These are phyloP conservation scores for Linaria vulgaris DNA, from an alignment of 257 asterid species.

Conservation along the genomic window DNA sequence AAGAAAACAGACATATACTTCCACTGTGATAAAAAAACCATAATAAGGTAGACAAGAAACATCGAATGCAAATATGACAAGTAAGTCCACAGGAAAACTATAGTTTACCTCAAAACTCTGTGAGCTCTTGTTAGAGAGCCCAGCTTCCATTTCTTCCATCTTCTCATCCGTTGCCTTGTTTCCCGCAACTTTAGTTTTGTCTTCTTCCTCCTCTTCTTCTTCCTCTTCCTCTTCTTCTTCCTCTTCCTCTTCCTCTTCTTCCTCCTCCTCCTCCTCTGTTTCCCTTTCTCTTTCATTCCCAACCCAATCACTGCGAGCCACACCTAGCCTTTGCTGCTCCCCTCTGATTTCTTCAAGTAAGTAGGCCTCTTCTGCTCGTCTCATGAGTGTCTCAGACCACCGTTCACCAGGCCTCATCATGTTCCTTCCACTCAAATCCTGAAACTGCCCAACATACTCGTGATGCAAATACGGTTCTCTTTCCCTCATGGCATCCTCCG, in stretches of 20 bases:
- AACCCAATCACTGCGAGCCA: constrained; percentile 84
- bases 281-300: constrained; percentile 51
- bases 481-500: constrained; percentile 98
- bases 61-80: neutral
- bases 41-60: neutral
- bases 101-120: constrained; percentile 44
- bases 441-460: constrained; percentile 88
- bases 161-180: constrained; percentile 30
- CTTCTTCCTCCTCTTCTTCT: too few relatives aligned
- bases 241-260: constrained; percentile 39
- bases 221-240: constrained; percentile 40
- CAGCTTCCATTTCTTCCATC: constrained; percentile 26
- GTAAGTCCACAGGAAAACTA: constrained; percentile 7
- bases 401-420: constrained; percentile 98
- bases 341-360: constrained; percentile 77
- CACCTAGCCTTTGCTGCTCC: constrained; percentile 87
- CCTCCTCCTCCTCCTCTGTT: constrained; percentile 45
- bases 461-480: constrained; percentile 96
- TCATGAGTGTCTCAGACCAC: constrained; percentile 92
- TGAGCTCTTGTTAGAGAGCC: constrained; percentile 32
- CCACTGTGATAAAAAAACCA: neutral
- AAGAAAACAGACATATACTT: neutral
- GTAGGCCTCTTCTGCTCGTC: constrained; percentile 78
- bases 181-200: constrained; percentile 24
- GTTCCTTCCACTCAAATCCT: constrained; percentile 80